Evolutionary conservation across 305 asterid species (phyloP), one percentile per base, ranked within the genome.

Genomic region (Plantago coronopus): DNA sequence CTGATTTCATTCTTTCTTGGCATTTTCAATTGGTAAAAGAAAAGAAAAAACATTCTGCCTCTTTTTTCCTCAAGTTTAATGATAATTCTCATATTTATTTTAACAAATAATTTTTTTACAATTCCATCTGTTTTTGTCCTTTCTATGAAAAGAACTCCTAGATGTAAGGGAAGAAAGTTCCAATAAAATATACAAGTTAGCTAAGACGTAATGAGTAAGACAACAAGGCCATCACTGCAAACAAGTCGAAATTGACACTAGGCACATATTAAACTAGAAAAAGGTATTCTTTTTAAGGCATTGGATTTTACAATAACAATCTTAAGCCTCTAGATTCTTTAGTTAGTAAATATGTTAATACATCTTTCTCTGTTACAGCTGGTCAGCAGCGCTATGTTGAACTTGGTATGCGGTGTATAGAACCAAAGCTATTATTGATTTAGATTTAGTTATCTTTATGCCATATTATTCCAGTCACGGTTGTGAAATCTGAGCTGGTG

Each of bases 291-390:
- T 53, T 16, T 15, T 5, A 1, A 16, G 20, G n/a, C 38, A 7
- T 53, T 25, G 40, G 37, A 53, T 19, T 53, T 17, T 11, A 50
- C 40, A 53, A 16, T 23, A 53, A 11, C 57, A 53, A 53, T 23
- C 8, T 17, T 53, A 25, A 22, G 40, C 57, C 31, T 7, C 31
- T 53, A 53, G 57, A 53, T 53, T 53, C 40, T 53, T 53, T 53
- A 53, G 31, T 25, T 1, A 1, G 19, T 29, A 23, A 53, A 23
- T 23, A 53, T 53, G 38, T 22, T 53, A 27, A 1, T 10, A 15
- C 43, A 38, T 38, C 11, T 22, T 25, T 16, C 19, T 37, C 21
- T 53, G 40, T 53, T 17, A 37, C 18, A 50, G 56, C 56, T 50
- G 56, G 56, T 50, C n/a, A 31, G n/a, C 56, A 31, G 38, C 37